These are phyloP conservation scores for Citrus unshiu DNA, from an alignment of 345 rosid species.

Conservation along the genomic window DNA sequence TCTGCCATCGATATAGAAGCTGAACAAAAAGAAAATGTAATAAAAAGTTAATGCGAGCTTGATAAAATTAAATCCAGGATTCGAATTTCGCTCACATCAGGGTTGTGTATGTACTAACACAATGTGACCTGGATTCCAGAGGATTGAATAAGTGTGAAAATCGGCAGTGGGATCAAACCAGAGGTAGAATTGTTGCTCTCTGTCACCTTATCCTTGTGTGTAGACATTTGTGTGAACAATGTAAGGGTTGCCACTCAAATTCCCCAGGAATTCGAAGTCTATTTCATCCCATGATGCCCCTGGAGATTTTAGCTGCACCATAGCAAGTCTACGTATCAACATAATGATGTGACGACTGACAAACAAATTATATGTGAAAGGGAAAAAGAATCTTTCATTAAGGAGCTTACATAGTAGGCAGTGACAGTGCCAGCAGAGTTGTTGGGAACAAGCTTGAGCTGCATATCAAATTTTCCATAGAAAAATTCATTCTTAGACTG, in stretches of 20 bases:
- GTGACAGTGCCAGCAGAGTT: constrained; percentile 50
- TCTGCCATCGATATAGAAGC: constrained; percentile 47
- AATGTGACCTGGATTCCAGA: constrained; percentile 57
- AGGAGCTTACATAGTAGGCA: constrained; percentile 27
- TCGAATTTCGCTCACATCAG: not conserved
- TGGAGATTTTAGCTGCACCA: constrained; percentile 46
- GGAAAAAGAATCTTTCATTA: not conserved
- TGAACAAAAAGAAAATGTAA: constrained; percentile 1
- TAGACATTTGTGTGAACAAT: constrained; percentile 62
- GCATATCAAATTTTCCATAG: constrained; percentile 32
- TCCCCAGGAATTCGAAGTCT: constrained; percentile 76
- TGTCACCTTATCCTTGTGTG: constrained; percentile 62
- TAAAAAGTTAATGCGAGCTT: not conserved
- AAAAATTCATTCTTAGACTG: constrained; percentile 32
- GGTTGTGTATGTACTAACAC: constrained; percentile 32
- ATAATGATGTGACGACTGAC: too few relatives aligned
- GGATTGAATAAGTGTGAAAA: constrained; percentile 69
- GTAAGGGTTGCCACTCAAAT: constrained; percentile 62
- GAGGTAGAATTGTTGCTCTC: constrained; percentile 69
- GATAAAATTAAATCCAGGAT: not conserved
- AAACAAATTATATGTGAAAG: not conserved
- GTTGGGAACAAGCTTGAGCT: constrained; percentile 37
- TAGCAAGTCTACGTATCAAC: not conserved
- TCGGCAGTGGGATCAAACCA: constrained; percentile 70
- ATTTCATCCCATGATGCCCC: constrained; percentile 69